Evolutionary conservation across 345 rosid species (phyloP), one percentile per base, ranked within the genome.

Genomic region (Combretum micranthum): DNA sequence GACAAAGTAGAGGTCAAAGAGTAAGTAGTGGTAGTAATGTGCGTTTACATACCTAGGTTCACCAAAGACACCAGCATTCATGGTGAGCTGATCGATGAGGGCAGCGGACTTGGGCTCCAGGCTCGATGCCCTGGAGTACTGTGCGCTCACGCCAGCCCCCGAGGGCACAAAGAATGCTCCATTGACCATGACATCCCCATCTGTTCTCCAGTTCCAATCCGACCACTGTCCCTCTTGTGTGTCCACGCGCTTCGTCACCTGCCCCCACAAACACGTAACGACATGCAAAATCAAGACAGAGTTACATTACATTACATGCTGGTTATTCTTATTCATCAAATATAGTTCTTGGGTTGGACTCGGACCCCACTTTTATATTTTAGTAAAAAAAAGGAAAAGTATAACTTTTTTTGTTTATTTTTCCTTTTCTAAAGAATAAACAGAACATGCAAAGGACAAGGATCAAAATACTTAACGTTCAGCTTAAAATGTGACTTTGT

Each of bases 231-330:
- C 60, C 70, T 85, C 97, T 39, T 77, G 67, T 4, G 90, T 64
- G 0, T 87, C 90, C 75, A 90, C 99, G 44, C 99, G 82, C 75
- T 87, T 94, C 6, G 99, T 94, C 70, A 94, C 97, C 99, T 94
- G 66, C 2, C 32, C 16, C n/a, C n/a, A n/a, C n/a, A n/a, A 2
- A 43, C 25, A 12, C n/a, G 44, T 17, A 12, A 13, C 12, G 1
- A 20, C 21, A n/a, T 42, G 16, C 44, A 20, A 10, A 10, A n/a
- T n/a, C n/a, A n/a, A n/a, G n/a, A n/a, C n/a, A n/a, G n/a, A n/a
- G n/a, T n/a, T n/a, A n/a, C n/a, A n/a, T n/a, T n/a, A n/a, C n/a
- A n/a, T n/a, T 32, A 4, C 39, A 2, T 32, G 39, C 39, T 32
- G 39, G 5, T 32, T 7, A 4, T 32, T 32, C 39, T 1, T 7